These are phyloP conservation scores for Bipolaris victoriae DNA, from an alignment of 2,329 filamentous ascomycete species.

Conservation along the genomic window DNA sequence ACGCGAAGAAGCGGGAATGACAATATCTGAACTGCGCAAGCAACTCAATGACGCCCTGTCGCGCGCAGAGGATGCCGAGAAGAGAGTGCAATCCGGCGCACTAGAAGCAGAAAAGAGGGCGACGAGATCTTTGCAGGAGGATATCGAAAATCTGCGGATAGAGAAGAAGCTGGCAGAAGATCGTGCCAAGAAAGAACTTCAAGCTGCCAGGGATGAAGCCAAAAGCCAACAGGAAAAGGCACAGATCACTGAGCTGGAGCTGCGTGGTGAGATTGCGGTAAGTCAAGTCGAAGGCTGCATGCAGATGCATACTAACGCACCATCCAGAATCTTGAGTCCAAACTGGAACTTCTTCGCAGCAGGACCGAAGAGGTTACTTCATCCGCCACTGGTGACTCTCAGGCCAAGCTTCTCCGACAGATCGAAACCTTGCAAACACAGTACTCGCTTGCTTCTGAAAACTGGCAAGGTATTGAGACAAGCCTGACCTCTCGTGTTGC, in stretches of 20 bases:
- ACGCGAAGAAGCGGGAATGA: slow-evolving; percentile 66
- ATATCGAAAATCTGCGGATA: slow-evolving; percentile 69
- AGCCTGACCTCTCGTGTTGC: slow-evolving; percentile 79
- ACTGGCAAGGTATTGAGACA: slow-evolving; percentile 96
- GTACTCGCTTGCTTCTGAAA: slow-evolving; percentile 91
- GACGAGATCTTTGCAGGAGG: slow-evolving; percentile 64
- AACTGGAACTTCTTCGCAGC: slow-evolving; percentile 84
- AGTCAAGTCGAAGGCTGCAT: slow-evolving; percentile 7
- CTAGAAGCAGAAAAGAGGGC: slow-evolving; percentile 68
- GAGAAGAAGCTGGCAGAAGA: slow-evolving; percentile 80
- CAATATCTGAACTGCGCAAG: slow-evolving; percentile 70
- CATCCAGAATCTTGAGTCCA: slow-evolving; percentile 75
- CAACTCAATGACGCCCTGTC: slow-evolving; percentile 73
- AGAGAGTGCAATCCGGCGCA: slow-evolving; percentile 69
- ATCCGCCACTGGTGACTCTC: slow-evolving; percentile 78
- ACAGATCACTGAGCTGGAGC: slow-evolving; percentile 72
- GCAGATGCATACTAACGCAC: slow-evolving; percentile 29
- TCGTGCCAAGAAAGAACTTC: slow-evolving; percentile 71
- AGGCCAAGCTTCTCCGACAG: slow-evolving; percentile 88
- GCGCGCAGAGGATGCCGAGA: slow-evolving; percentile 70
- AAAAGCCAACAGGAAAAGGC: slow-evolving; percentile 74
- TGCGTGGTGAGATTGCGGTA: slow-evolving; percentile 75
- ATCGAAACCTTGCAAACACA: slow-evolving; percentile 96
- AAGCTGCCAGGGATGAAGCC: slow-evolving; percentile 74
- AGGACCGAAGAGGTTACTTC: slow-evolving; percentile 90